These are phyloP conservation scores for Clarireedia hainanense DNA, from an alignment of 2,329 filamentous ascomycete species.

Conservation along the genomic window DNA sequence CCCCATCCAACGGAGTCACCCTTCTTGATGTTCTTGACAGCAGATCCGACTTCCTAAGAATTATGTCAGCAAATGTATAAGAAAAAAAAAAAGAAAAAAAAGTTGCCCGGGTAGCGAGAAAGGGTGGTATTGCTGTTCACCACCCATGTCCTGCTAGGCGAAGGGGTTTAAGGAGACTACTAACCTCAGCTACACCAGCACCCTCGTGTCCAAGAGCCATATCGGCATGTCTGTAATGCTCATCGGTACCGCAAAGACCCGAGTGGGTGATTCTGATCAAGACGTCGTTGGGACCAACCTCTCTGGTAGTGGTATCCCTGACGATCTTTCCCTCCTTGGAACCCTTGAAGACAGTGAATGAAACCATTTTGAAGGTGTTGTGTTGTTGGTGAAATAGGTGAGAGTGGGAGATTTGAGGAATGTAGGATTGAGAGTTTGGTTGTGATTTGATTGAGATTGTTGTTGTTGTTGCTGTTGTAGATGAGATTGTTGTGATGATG, in stretches of 20 bases:
- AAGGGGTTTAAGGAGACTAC: background rate
- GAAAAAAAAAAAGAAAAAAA: too few relatives aligned
- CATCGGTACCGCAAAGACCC: slow-evolving; percentile 57
- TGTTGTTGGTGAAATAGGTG: background rate
- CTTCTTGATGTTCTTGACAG: slow-evolving; percentile 32
- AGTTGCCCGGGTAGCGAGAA: background rate
- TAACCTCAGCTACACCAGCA: slow-evolving; percentile 36
- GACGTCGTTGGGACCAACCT: slow-evolving; percentile 46
- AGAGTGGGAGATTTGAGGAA: background rate
- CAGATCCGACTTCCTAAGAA: slow-evolving; percentile 30
- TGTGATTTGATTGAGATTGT: background rate
- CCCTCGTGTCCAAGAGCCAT: slow-evolving; percentile 44
- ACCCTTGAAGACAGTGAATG: slow-evolving; percentile 58
- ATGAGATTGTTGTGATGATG: background rate
- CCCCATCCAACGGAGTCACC: slow-evolving; percentile 44
- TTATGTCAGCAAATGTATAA: background rate
- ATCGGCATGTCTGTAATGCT: slow-evolving; percentile 32
- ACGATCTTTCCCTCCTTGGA: slow-evolving; percentile 48
- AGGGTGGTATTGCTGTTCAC: background rate
- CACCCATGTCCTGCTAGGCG: background rate
- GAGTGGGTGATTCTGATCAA: slow-evolving; percentile 57
- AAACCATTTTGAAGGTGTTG: slow-evolving; percentile 16
- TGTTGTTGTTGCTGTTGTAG: background rate
- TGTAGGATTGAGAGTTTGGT: background rate
- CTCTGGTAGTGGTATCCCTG: slow-evolving; percentile 38